Evolutionary conservation across 371 early-diverging fungal genomes (phyloP).

Genomic region (Mortierella sp.): DNA sequence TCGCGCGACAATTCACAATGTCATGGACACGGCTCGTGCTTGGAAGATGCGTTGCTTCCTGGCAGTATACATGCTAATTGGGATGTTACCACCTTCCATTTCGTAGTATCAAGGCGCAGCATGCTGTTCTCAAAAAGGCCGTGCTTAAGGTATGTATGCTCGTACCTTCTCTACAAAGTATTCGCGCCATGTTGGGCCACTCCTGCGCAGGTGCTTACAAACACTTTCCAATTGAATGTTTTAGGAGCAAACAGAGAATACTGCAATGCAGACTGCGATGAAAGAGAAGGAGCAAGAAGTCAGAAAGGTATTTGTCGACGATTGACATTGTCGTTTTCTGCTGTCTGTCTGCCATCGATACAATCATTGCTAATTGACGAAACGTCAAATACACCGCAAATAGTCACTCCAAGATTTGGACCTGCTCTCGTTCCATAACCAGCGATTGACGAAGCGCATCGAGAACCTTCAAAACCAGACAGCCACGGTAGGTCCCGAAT

Average conservation of each 20-base stretch:
- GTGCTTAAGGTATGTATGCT: slow-evolving; percentile 66
- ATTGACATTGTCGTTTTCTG: not conserved
- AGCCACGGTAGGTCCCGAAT: slow-evolving; percentile 48
- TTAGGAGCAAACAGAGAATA: slow-evolving; percentile 75
- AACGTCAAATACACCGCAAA: not conserved
- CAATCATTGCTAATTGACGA: not conserved
- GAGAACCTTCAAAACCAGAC: slow-evolving; percentile 71
- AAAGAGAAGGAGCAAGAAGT: slow-evolving; percentile 79
- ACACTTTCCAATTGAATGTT: not conserved
- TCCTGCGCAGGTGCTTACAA: not conserved
- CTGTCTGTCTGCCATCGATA: not conserved
- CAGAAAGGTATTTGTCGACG: slow-evolving; percentile 63
- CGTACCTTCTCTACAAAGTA: not conserved
- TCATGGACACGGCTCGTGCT: not conserved
- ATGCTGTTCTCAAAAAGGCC: slow-evolving; percentile 74
- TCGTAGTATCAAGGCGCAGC: slow-evolving; percentile 73
- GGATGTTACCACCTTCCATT: not conserved
- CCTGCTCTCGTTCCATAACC: slow-evolving; percentile 75
- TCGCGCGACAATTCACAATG: not conserved
- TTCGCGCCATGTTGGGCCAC: not conserved
- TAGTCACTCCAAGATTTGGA: slow-evolving; percentile 70
- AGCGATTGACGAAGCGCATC: slow-evolving; percentile 76
- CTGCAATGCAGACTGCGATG: slow-evolving; percentile 68
- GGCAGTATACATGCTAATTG: not conserved
- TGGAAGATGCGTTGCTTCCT: not conserved